Base-by-base conservation (phyloP, 345 rosid genomes). In the Turnera subulata region DNA sequence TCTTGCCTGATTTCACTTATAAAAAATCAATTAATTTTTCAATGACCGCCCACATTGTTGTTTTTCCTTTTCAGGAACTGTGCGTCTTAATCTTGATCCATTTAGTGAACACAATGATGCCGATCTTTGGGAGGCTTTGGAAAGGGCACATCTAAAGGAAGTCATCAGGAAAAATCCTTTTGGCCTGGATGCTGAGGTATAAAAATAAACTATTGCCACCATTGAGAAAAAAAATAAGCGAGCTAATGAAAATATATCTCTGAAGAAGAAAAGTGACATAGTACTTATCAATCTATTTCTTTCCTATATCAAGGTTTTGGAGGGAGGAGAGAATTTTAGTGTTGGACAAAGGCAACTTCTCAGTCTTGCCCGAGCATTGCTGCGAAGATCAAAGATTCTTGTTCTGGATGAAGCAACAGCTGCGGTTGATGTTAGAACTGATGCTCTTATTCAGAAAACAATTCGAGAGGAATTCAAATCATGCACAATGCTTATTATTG, bases 121-220 rank as follows among this genome's bases (percentile, higher is more conserved):
- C 14, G 89, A 94, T 66, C 84, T 94, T 17, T 94, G 99, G 99
- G 99, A 94, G 71, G 88, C 99, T 58, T 71, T 94, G 35, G 97
- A 90, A 76, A 87, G 99, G 81, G 97, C 99, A 54, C 93, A 92
- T 73, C 67, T 94, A 73, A 94, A 90, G 81, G 96, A 94, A 70
- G 85, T 78, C 37, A 82, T 94, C 42, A 65, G 91, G 53, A 88
- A 88, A 69, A 94, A 76, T 67, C 66, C 87, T 64, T 64, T 78
- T 48, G 99, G 97, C 73, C 86, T 94, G 42, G 90, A 88, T 64
- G 91, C 96, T 19, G 84, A 87, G 97, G 99, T 89, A 80, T 51
- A 25, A 58, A 11, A 12, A n/a, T n/a, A n/a, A n/a, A n/a, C n/a
- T n/a, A n/a, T n/a, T n/a, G n/a, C n/a, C n/a, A n/a, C n/a, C n/a